Evolutionary conservation across 352 stramenopile genomes (phyloP), one percentile per base, ranked within the genome.

Genomic region (Globisporangium mamillatum): DNA sequence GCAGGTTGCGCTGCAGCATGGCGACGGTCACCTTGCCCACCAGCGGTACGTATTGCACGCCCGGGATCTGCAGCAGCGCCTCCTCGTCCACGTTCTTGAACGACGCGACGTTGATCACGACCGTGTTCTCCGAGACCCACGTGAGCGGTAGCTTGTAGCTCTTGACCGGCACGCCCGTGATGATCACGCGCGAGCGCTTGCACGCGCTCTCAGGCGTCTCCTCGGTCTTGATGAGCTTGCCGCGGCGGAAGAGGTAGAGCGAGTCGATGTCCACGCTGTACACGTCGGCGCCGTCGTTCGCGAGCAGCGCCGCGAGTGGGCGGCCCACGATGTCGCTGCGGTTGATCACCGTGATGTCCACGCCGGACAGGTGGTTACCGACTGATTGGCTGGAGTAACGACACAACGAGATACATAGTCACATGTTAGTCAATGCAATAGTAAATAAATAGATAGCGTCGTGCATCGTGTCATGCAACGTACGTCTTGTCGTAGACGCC

Each of bases 11-110:
- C 79, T 99, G 92, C 27, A 99, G 80, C 82, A 98, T 97, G 38
- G 96, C 94, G 38, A 99, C 96, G 4, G 97, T 99, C 46, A 99
- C 96, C 75, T 98, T 98, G 60, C 97, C 97, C 29, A 99, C 96
- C 34, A 98, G 88, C 32, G 95, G 92, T 63, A 99, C 91, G 82
- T 98, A 98, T 66, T 90, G 89, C 38, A 98, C 91, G 57, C 94
- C 95, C 14, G 86, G 80, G 62, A 98, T 93, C 69, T 97, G 66
- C 18, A 98, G 58, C 22, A 99, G 78, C 34, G 80, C 81, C 12
- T 93, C 87, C 70, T 98, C 95, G 66, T 98, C 90, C 20, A 98
- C 92, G 76, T 95, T 95, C 84, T 99, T 99, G 80, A 98, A 98
- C 53, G 90, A 95, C 63, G 96, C 91, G 22, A 99, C 96, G 82